A percentile compares a stretch with the other conserved stretches of the same genome.
phyloP scores from a whole-genome alignment of 495 filamentous ascomycete species.

The Aspergillus biplanus region DNA sequence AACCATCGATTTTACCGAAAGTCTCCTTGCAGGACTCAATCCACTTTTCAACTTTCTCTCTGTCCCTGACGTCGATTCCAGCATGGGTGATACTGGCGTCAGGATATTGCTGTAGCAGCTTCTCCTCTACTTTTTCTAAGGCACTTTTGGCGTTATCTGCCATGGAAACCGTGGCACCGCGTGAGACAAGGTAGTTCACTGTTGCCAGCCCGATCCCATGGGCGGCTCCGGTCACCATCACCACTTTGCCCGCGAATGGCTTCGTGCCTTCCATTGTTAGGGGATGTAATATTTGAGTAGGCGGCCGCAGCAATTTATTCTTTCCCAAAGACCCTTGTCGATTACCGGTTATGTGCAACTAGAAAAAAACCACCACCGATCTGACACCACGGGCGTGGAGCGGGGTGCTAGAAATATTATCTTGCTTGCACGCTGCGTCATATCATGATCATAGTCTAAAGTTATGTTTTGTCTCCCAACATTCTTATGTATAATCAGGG shows the following conservation, averaged over 20 bases:
- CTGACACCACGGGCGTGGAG: neutral
- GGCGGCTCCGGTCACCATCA: conserved; percentile 3
- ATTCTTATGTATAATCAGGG: neutral
- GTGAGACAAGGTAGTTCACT: neutral
- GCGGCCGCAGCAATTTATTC: neutral
- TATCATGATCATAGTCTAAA: neutral
- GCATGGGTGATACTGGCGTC: neutral
- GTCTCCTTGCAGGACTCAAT: neutral
- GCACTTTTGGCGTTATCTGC: neutral
- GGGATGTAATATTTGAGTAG: neutral
- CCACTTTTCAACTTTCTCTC: neutral
- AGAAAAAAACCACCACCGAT: neutral
- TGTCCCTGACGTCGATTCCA: conserved; percentile 1
- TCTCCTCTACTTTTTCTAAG: neutral
- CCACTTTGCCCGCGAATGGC: conserved; percentile 5
- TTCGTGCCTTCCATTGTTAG: neutral
- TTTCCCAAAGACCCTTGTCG: neutral
- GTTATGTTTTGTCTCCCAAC: neutral
- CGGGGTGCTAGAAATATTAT: neutral
- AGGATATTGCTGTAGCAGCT: neutral
- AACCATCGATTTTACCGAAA: conserved; percentile 1
- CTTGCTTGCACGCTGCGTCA: neutral
- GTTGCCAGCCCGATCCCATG: conserved; percentile 3
- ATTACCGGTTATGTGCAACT: neutral
- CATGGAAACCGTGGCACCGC: neutral